A percentile compares a stretch with the other conserved stretches of the same genome.
Evolutionary conservation across 1,284 basidiomycete species (phyloP).

Genomic region (Coniferiporia sulphurascens): DNA sequence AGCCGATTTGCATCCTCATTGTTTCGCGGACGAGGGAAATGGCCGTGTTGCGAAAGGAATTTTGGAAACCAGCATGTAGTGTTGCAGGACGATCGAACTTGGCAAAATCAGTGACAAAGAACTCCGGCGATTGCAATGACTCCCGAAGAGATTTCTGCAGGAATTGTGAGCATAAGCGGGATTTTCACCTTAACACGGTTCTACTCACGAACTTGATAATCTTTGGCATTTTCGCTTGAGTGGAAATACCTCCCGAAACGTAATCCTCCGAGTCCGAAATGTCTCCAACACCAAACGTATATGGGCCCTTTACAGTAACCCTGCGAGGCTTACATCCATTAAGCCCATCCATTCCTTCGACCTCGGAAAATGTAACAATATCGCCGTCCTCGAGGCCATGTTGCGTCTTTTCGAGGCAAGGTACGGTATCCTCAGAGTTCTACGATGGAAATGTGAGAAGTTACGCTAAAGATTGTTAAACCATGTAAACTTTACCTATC

Average conservation of each 20-base stretch:
- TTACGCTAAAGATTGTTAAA: background rate
- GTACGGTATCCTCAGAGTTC: conserved; percentile 88
- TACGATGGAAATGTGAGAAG: conserved; percentile 28
- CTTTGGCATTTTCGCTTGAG: conserved; percentile 99
- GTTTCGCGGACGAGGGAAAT: conserved; percentile 83
- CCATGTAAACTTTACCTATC: conserved; percentile 62
- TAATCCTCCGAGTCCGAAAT: conserved; percentile 78
- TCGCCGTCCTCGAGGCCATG: conserved; percentile 98
- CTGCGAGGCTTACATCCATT: conserved; percentile 92
- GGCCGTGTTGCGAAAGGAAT: conserved; percentile 68
- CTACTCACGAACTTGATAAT: conserved; percentile 82
- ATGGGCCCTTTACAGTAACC: conserved; percentile 91
- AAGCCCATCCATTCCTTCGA: conserved; percentile 91
- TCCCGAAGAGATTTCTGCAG: conserved; percentile 89
- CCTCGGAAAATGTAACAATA: conserved; percentile 96
- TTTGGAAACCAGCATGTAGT: conserved; percentile 93
- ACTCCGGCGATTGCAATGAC: conserved; percentile 79
- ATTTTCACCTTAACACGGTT: background rate
- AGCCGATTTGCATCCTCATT: conserved; percentile 74
- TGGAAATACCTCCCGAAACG: conserved; percentile 90
- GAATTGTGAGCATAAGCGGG: conserved; percentile 2
- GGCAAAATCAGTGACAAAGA: conserved; percentile 95
- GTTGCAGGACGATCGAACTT: conserved; percentile 93
- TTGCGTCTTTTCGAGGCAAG: conserved; percentile 94
- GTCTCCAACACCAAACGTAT: conserved; percentile 93